phyloP scores from a whole-genome alignment of 2,329 filamentous ascomycete species.

The Stachybotrys elegans region DNA sequence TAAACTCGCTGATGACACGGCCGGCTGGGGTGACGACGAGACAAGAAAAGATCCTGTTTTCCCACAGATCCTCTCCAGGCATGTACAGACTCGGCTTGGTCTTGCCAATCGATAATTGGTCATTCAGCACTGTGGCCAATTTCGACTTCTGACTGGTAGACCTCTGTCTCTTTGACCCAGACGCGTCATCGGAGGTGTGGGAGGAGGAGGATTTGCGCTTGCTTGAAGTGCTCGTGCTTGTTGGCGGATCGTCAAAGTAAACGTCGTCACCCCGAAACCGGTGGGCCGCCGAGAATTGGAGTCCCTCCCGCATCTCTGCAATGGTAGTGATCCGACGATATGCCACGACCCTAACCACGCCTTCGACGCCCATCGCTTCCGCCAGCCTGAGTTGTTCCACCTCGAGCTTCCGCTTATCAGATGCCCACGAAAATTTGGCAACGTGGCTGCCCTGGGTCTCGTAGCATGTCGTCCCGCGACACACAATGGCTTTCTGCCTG shows the following conservation, averaged over 20 bases:
- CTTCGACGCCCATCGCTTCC: conserved; percentile 9
- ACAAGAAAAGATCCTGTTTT: conserved; percentile 9
- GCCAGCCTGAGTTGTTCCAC: conserved; percentile 10
- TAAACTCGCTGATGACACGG: conserved; percentile 16
- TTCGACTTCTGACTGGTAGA: conserved; percentile 9
- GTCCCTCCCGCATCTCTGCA: conserved; percentile 7
- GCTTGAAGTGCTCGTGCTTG: not conserved
- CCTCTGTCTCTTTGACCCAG: conserved; percentile 7
- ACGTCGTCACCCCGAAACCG: conserved; percentile 7
- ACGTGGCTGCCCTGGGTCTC: conserved; percentile 4
- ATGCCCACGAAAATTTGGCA: conserved; percentile 13
- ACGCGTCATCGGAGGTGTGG: conserved; percentile 4
- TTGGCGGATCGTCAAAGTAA: conserved; percentile 3
- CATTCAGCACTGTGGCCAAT: conserved; percentile 1
- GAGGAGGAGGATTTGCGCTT: conserved; percentile 8
- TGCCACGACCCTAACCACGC: conserved; percentile 10
- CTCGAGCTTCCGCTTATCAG: conserved; percentile 7
- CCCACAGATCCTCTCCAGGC: conserved; percentile 6
- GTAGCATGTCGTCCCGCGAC: conserved; percentile 13
- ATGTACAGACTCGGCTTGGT: conserved; percentile 8
- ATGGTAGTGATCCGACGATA: conserved; percentile 10
- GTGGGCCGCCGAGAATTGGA: conserved; percentile 5
- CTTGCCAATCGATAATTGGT: conserved; percentile 2
- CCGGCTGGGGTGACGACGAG: conserved; percentile 10
- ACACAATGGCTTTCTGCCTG: conserved; percentile 10